A percentile compares a stretch with the other conserved stretches of the same genome.
Evolutionary conservation across 768 basidiomycete genomes (phyloP).

Genomic region (Auricularia cornea): DNA sequence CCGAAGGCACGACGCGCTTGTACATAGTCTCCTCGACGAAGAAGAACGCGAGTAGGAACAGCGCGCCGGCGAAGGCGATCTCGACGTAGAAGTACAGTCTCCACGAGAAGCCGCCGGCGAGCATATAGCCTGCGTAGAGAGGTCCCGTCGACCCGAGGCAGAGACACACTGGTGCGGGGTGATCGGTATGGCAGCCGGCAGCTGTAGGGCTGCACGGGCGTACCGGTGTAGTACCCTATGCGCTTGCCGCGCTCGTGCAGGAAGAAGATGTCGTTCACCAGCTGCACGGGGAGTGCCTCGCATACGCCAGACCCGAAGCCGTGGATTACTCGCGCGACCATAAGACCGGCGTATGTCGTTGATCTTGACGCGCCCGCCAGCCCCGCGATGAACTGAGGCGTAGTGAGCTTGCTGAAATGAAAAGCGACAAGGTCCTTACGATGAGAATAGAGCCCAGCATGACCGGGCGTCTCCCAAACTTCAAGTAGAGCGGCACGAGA

Average conservation of each 20-base stretch:
- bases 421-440: not conserved
- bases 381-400: constrained; percentile 1
- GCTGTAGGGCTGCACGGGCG: not conserved
- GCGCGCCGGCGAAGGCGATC: constrained; percentile 5
- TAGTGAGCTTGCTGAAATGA: not conserved
- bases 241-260: constrained; percentile 5
- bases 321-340: constrained; percentile 4
- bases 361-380: not conserved
- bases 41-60: constrained; percentile 2
- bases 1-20: not conserved
- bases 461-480: constrained; percentile 4
- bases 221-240: constrained; percentile 5
- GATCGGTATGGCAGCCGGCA: not conserved
- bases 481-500: constrained; percentile 4
- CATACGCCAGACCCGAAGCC: constrained; percentile 5
- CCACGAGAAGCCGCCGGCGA: constrained; percentile 4
- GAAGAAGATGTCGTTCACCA: constrained; percentile 7
- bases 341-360: constrained; percentile 4
- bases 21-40: constrained; percentile 5
- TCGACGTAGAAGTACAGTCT: constrained; percentile 6
- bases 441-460: constrained; percentile 2
- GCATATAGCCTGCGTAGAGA: constrained; percentile 5
- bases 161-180: not conserved
- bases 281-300: constrained; percentile 4
- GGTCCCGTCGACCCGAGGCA: constrained; percentile 5